phyloP scores from a whole-genome alignment of 1,139 yeast genomes.

The Pichia sp. region DNA sequence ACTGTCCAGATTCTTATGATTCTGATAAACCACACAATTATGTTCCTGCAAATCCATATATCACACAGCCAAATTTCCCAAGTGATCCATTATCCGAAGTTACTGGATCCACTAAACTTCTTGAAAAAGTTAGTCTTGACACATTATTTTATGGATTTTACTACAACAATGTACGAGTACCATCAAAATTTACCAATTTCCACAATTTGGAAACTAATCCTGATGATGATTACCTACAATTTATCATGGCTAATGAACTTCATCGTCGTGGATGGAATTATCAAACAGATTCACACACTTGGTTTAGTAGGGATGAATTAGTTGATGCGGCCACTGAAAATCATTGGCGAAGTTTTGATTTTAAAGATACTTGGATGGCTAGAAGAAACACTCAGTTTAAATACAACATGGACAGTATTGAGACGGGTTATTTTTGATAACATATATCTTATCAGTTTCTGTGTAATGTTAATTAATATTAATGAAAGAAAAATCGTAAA shows the following conservation, averaged over 20 bases:
- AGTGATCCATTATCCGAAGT: constrained; percentile 72
- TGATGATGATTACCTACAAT: constrained; percentile 54
- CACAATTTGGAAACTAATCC: constrained; percentile 15
- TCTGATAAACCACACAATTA: constrained; percentile 83
- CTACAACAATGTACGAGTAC: constrained; percentile 43
- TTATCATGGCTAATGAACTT: constrained; percentile 80
- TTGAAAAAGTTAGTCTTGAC: constrained; percentile 75
- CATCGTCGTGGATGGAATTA: constrained; percentile 82
- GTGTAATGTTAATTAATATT: background rate
- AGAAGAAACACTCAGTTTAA: constrained; percentile 70
- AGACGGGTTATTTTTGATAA: constrained; percentile 4
- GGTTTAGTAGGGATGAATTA: constrained; percentile 68
- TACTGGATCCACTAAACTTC: constrained; percentile 41
- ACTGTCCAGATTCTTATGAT: constrained; percentile 91
- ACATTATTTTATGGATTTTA: constrained; percentile 91
- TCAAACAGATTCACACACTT: constrained; percentile 68
- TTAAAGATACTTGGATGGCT: constrained; percentile 83
- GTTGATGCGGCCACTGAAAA: constrained; percentile 1
- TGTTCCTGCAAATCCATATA: constrained; percentile 77
- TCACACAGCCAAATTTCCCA: constrained; percentile 88
- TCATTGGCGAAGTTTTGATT: constrained; percentile 76
- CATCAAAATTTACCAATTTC: constrained; percentile 23
- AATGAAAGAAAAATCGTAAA: too few relatives aligned
- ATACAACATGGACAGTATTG: constrained; percentile 33
- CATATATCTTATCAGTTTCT: background rate